Percentiles rank a stretch among this genome's conserved stretches.
Evolutionary conservation across 2,329 filamentous ascomycete genomes (phyloP).

Genomic region (Penicillium sp.): DNA sequence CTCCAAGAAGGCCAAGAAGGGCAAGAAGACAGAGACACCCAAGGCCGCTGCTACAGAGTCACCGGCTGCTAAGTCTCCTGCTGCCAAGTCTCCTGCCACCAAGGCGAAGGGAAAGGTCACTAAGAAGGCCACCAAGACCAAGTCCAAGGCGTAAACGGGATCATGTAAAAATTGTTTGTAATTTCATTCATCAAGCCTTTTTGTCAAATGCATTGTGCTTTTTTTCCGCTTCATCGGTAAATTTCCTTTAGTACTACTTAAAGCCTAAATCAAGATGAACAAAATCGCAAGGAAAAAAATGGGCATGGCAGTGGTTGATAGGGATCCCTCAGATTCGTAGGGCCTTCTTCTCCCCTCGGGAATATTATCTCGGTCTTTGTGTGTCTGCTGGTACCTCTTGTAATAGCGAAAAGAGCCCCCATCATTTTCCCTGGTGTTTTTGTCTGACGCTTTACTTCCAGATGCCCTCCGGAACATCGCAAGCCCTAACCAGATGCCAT

Average conservation of each 20-base stretch:
- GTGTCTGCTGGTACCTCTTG: background rate
- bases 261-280: background rate
- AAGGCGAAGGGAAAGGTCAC: constrained; percentile 28
- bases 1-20: constrained; percentile 38
- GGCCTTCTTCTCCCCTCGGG: background rate
- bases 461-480: background rate
- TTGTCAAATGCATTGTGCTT: constrained; percentile 19
- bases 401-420: background rate
- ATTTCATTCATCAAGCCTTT: constrained; percentile 20
- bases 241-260: background rate
- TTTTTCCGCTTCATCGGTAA: background rate
- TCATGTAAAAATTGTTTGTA: constrained; percentile 22
- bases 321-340: background rate
- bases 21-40: constrained; percentile 30
- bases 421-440: background rate
- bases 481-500: background rate
- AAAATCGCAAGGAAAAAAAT: background rate
- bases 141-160: constrained; percentile 30
- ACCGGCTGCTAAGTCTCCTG: constrained; percentile 22
- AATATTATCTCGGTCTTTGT: background rate
- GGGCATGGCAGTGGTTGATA: background rate
- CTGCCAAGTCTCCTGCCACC: constrained; percentile 14
- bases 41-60: constrained; percentile 24
- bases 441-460: background rate
- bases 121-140: constrained; percentile 33